A percentile compares a stretch with the other conserved stretches of the same genome.
Conservation (phyloP, 116 monocot species). For the Dioscorea cayenensis region DNA sequence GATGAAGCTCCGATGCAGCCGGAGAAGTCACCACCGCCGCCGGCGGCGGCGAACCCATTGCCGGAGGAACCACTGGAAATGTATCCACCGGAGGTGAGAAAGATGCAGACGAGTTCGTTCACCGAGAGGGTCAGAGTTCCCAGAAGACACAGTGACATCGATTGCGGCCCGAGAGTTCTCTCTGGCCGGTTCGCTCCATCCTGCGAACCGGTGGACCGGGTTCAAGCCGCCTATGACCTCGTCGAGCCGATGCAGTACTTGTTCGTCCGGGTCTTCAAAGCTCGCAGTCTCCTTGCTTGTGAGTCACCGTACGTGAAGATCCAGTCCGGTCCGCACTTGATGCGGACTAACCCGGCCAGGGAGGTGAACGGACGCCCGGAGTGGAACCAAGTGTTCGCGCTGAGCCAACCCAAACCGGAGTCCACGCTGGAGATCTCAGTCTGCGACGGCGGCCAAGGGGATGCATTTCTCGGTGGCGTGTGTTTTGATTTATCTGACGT, state of each 20-base stretch:
- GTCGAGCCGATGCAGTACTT: conserved; percentile 94
- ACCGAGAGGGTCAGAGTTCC: conserved; percentile 8
- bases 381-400: conserved; percentile 83
- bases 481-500: conserved; percentile 95
- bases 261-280: conserved; percentile 75
- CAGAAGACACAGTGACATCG: conserved; percentile 6
- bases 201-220: conserved; percentile 23
- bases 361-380: conserved; percentile 48
- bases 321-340: conserved; percentile 32
- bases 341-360: conserved; percentile 39
- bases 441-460: conserved; percentile 47
- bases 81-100: conserved; percentile 54
- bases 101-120: conserved; percentile 38
- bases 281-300: conserved; percentile 42
- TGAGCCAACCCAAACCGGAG: conserved; percentile 60
- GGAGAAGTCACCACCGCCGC: background rate
- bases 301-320: conserved; percentile 74
- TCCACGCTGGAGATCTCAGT: conserved; percentile 70
- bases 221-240: conserved; percentile 53
- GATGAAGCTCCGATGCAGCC: conserved; percentile 32
- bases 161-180: conserved; percentile 29
- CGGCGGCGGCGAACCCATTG: background rate
- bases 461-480: conserved; percentile 77
- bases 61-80: conserved; percentile 12
- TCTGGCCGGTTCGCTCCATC: conserved; percentile 38